Conservation (phyloP, 305 asterid genomes). For the Ajuga reptans region DNA sequence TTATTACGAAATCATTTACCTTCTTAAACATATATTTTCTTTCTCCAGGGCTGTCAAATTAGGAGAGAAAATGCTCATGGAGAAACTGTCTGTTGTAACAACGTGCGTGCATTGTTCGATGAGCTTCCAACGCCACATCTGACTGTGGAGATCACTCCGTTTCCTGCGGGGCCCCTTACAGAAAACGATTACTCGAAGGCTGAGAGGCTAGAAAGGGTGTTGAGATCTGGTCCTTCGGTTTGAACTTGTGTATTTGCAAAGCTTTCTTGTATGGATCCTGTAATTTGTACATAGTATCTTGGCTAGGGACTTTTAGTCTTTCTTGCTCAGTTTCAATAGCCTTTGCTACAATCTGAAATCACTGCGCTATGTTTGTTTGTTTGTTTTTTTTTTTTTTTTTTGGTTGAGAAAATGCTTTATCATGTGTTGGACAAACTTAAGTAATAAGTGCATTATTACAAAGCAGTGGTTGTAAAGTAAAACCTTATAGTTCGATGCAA, state of each 20-base stretch:
- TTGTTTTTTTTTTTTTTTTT: neutral
- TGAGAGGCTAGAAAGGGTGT: slow-evolving; percentile 80
- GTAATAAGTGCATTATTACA: too few species aligned
- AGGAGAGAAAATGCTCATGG: slow-evolving; percentile 95
- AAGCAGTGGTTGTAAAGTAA: too few species aligned
- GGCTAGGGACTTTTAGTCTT: slow-evolving; percentile 8
- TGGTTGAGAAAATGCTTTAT: neutral
- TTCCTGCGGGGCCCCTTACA: slow-evolving; percentile 81
- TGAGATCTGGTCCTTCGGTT: slow-evolving; percentile 69
- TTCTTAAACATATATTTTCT: too few species aligned
- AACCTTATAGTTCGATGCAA: too few species aligned
- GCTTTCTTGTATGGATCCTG: slow-evolving; percentile 17
- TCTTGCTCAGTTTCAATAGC: neutral
- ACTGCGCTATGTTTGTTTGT: neutral
- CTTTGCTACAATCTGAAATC: neutral
- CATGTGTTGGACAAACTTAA: too few species aligned
- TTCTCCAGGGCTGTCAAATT: slow-evolving; percentile 79
- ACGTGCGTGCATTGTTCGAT: slow-evolving; percentile 84
- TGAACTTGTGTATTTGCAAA: slow-evolving; percentile 24
- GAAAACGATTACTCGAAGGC: slow-evolving; percentile 81
- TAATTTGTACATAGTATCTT: slow-evolving; percentile 31
- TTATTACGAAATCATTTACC: too few species aligned
- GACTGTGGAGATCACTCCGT: slow-evolving; percentile 70
- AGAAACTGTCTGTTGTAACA: slow-evolving; percentile 90
- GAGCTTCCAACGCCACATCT: slow-evolving; percentile 95